Conservation (phyloP, 1,139 yeast genomes). For the Tardiomyces blankii region DNA sequence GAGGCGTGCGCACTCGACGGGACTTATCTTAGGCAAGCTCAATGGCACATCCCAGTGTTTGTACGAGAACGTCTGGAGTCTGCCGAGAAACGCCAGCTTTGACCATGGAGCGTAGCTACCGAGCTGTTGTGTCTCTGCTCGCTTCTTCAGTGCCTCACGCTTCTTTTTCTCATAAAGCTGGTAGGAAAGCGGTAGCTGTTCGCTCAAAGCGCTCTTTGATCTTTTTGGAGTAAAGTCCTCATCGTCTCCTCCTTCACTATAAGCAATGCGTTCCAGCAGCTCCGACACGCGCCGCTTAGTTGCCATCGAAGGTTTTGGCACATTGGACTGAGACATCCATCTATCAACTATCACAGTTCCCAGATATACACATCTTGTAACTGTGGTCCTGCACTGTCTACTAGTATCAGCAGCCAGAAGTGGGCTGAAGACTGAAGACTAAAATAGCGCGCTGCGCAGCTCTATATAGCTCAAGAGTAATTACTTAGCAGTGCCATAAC, state of each 20-base stretch:
- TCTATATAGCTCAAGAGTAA: too few species aligned
- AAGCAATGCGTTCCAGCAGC: neutral
- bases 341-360: neutral
- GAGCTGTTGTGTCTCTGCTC: neutral
- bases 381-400: too few species aligned
- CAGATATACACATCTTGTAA: too few species aligned
- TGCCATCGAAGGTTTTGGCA: too few species aligned
- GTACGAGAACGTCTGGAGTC: constrained; percentile 10
- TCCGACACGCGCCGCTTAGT: neutral
- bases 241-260: neutral
- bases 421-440: too few species aligned
- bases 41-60: constrained; percentile 13
- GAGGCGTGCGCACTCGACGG: constrained; percentile 10
- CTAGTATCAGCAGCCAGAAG: too few species aligned
- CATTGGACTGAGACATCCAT: too few species aligned
- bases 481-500: neutral
- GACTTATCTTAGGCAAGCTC: constrained; percentile 4
- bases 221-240: neutral
- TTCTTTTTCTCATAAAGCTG: neutral
- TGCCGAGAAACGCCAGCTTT: constrained; percentile 9
- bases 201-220: neutral
- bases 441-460: too few species aligned
- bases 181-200: neutral
- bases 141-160: neutral
- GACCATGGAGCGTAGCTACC: constrained; percentile 14